Percentiles rank a stretch among this genome's conserved stretches.
Conservation (phyloP, 306 rosid species). For the Cotoneaster glaucophyllus region DNA sequence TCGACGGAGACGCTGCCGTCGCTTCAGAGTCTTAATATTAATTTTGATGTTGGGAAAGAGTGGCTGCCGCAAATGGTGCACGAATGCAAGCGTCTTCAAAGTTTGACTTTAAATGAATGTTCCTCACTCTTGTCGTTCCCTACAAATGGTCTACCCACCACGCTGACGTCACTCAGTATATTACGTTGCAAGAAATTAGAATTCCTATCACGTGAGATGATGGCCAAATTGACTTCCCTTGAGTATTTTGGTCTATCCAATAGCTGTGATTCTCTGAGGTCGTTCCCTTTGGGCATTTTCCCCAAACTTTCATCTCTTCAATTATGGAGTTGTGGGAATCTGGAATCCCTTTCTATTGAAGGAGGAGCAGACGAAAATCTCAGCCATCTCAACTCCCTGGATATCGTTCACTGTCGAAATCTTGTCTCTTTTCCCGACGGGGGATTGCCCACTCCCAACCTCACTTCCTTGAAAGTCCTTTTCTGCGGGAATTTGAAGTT, state of each 20-base stretch:
- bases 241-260: not conserved
- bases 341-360: constrained; percentile 18
- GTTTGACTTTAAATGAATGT: rapidly evolving
- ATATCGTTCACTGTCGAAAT: constrained; percentile 21
- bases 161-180: not conserved
- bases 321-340: not conserved
- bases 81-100: not conserved
- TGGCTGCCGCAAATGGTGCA: not conserved
- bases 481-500: not conserved
- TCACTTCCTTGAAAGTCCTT: rapidly evolving
- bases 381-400: not conserved
- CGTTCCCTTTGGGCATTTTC: not conserved
- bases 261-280: not conserved
- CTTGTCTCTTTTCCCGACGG: constrained; percentile 22
- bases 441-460: constrained; percentile 25
- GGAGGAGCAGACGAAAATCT: not conserved
- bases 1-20: not conserved
- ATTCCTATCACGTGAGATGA: not conserved
- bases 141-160: not conserved
- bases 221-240: not conserved
- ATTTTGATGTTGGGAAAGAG: not conserved
- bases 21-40: not conserved
- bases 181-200: rapidly evolving
- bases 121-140: not conserved
- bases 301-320: not conserved